These are phyloP conservation scores for Xylogone sp. DNA, from an alignment of 2,329 filamentous ascomycete species.

Conservation along the genomic window DNA sequence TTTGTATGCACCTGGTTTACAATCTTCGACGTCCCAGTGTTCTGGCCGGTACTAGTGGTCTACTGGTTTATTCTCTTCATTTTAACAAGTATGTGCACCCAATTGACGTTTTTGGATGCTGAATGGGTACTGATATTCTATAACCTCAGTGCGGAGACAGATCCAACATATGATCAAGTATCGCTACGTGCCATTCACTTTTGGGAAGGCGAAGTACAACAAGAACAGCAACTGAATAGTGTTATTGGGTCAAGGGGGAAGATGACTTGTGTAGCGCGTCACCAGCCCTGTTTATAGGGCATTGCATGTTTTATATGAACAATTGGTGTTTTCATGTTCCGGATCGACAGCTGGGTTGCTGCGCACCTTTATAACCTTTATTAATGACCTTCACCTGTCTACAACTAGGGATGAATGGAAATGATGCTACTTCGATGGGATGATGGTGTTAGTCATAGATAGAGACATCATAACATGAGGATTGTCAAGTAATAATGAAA, in stretches of 20 bases:
- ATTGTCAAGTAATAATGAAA: background rate
- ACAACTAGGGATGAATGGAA: background rate
- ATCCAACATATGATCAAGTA: slow-evolving; percentile 99
- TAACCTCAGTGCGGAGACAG: slow-evolving; percentile 81
- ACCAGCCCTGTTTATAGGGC: background rate
- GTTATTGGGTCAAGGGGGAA: background rate
- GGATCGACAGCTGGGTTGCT: background rate
- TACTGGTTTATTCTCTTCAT: slow-evolving; percentile 98
- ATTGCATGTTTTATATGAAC: background rate
- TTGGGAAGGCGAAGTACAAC: slow-evolving; percentile 81
- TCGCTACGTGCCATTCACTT: slow-evolving; percentile 90
- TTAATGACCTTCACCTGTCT: background rate
- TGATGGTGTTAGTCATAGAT: background rate
- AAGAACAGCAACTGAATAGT: slow-evolving; percentile 49
- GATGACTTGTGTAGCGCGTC: background rate
- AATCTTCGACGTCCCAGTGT: slow-evolving; percentile 94
- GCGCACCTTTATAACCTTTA: background rate
- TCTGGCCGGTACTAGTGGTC: slow-evolving; percentile 97
- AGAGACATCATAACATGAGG: background rate
- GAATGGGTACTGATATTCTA: slow-evolving; percentile 1
- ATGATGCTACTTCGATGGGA: background rate
- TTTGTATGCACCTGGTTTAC: slow-evolving; percentile 91
- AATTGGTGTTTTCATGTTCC: background rate
- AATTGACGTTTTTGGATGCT: background rate
- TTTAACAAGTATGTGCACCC: slow-evolving; percentile 75